Conservation (phyloP, 2,329 filamentous ascomycete species). For the Xylaria sp. region DNA sequence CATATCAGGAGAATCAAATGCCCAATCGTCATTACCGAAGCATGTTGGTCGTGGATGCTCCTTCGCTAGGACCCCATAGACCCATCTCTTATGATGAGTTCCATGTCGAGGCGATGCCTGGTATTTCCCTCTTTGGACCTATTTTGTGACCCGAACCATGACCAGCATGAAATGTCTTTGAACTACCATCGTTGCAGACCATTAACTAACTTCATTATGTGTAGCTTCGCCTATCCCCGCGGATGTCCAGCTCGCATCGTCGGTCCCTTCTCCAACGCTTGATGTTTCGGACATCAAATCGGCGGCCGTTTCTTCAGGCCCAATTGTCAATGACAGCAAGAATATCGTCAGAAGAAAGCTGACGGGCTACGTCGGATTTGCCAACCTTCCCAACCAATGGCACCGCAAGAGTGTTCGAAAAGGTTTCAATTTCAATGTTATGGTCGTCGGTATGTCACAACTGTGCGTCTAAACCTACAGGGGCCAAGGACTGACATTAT, state of each 20-base stretch:
- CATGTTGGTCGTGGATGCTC: slow-evolving; percentile 59
- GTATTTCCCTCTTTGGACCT: slow-evolving; percentile 31
- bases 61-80: slow-evolving; percentile 51
- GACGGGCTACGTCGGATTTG: slow-evolving; percentile 97
- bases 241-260: slow-evolving; percentile 52
- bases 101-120: slow-evolving; percentile 41
- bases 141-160: slow-evolving; percentile 35
- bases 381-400: slow-evolving; percentile 99
- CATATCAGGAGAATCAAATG: slow-evolving; percentile 44
- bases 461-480: neutral
- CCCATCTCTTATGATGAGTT: slow-evolving; percentile 56
- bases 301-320: slow-evolving; percentile 46
- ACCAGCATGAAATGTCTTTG: slow-evolving; percentile 26
- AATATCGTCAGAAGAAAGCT: slow-evolving; percentile 99
- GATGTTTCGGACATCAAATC: slow-evolving; percentile 41
- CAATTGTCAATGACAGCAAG: slow-evolving; percentile 71
- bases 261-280: slow-evolving; percentile 48
- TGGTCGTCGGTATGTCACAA: slow-evolving; percentile 90
- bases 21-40: slow-evolving; percentile 52
- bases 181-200: slow-evolving; percentile 16
- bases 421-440: slow-evolving; percentile 99
- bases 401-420: slow-evolving; percentile 99
- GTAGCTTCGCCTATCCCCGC: slow-evolving; percentile 50
- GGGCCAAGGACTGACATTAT: slow-evolving; percentile 3
- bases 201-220: slow-evolving; percentile 45